These are phyloP conservation scores for Gymnopilus junonius DNA, from an alignment of 768 basidiomycete species.

Conservation along the genomic window DNA sequence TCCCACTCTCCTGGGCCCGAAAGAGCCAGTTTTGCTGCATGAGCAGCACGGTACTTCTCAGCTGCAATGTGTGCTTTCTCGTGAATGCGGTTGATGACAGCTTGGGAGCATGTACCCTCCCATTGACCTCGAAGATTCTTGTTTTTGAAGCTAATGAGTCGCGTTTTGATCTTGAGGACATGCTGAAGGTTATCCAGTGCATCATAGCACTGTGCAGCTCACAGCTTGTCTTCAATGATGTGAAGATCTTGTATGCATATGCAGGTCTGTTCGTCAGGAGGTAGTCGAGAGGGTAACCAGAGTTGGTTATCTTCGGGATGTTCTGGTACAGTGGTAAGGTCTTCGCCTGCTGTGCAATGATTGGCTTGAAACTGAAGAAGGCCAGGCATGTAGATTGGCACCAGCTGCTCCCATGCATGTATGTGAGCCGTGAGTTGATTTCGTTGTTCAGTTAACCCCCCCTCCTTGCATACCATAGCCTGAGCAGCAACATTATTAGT, in stretches of 20 bases:
- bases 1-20: slow-evolving; percentile 17
- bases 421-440: slow-evolving; percentile 9
- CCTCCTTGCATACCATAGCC: slow-evolving; percentile 6
- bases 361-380: slow-evolving; percentile 9
- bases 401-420: slow-evolving; percentile 5
- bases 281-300: slow-evolving; percentile 14
- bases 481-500: background rate
- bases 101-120: background rate
- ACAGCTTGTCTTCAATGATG: slow-evolving; percentile 9
- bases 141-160: slow-evolving; percentile 7
- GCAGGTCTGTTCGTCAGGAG: background rate
- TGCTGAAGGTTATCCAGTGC: slow-evolving; percentile 5
- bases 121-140: slow-evolving; percentile 4
- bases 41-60: slow-evolving; percentile 11
- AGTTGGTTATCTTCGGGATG: slow-evolving; percentile 7
- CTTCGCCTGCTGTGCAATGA: background rate
- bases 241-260: slow-evolving; percentile 5
- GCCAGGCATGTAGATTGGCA: slow-evolving; percentile 20
- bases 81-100: slow-evolving; percentile 12
- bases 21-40: slow-evolving; percentile 10
- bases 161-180: slow-evolving; percentile 11
- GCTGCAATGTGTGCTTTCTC: background rate
- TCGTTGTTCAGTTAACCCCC: slow-evolving; percentile 10
- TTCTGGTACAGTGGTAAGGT: background rate
- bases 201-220: slow-evolving; percentile 10